Evolutionary conservation across 2,329 filamentous ascomycete species (phyloP), one percentile per base, ranked within the genome.

Genomic region (Phaeophleospora eucalypticola): DNA sequence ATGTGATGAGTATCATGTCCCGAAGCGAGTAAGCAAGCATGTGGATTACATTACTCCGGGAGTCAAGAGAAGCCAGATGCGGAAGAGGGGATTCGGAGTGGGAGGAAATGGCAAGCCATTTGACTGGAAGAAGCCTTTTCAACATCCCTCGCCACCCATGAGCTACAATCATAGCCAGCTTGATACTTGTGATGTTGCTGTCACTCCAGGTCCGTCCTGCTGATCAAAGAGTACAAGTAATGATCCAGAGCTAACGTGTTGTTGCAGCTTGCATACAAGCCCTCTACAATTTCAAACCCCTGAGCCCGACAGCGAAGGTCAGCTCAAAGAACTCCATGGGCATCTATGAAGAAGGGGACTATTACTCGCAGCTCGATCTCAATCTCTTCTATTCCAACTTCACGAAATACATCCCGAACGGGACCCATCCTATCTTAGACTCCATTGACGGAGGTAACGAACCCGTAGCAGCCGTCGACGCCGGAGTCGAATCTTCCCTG

Each of bases 1-100:
- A 17, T 70, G 67, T 43, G 62, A 68, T 46, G 59, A 68, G 56
- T 72, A 64, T 53, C 60, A 53, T 34, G 35, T 65, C 4, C 62
- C 51, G 36, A 7, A 15, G 10, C 48, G 60, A 39, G 27, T 64
- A 4, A 38, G 37, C 4, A 43, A 56, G 17, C 54, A 62, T 35
- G 49, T 65, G 20, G 58, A 63, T 42, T 58, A 48, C 24, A 43
- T 54, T 12, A 53, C 52, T 27, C 57, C 57, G 0, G 54, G 51
- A 9, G 52, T 54, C n/a, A 51, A 54, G 40, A 43, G 79, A 14
- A 52, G 54, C 17, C 37, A 36, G 21, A 21, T 15, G 15, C 6
- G 16, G 36, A 41, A 41, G 21, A 27, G 9, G 18, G 20, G 39
- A 17, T 12, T 27, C 15, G 39, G 39, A 7, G 27, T 8, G 16